Conservation (phyloP, 2,329 filamentous ascomycete genomes). For the Aspergillus pseudoviridinutans region DNA sequence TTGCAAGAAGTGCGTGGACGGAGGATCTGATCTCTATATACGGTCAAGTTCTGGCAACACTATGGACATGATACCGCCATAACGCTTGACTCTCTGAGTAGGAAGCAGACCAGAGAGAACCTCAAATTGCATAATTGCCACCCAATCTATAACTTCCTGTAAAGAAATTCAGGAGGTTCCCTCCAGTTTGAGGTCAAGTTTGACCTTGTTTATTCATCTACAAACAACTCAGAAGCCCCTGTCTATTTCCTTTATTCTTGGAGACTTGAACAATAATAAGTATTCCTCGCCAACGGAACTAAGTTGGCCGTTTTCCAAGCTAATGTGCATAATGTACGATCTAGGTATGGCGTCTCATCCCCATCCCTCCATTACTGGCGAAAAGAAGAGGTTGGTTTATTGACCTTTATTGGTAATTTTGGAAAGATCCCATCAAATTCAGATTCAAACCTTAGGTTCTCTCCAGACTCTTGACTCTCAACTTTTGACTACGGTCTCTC, state of each 20-base stretch:
- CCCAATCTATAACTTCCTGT: too few relatives aligned
- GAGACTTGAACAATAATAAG: too few relatives aligned
- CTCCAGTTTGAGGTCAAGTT: background rate
- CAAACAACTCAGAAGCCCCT: background rate
- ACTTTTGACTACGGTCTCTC: background rate
- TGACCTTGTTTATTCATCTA: too few relatives aligned
- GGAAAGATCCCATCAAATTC: background rate
- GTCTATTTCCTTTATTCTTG: background rate
- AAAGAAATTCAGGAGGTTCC: background rate
- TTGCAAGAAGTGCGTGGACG: background rate
- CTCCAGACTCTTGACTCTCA: background rate
- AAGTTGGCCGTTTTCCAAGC: constrained; percentile 10
- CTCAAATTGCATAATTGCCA: background rate
- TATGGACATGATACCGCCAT: background rate
- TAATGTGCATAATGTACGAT: constrained; percentile 19
- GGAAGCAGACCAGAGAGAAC: too few relatives aligned
- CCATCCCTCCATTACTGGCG: constrained; percentile 3
- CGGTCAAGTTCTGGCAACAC: background rate
- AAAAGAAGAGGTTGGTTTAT: constrained; percentile 1
- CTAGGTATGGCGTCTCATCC: constrained; percentile 17
- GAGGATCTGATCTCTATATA: background rate
- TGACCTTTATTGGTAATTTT: background rate
- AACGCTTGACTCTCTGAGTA: background rate
- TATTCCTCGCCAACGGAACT: constrained; percentile 4
- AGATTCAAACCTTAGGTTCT: background rate